Evolutionary conservation across 2,329 filamentous ascomycete species (phyloP).

Genomic region (Orbilia oligospora): DNA sequence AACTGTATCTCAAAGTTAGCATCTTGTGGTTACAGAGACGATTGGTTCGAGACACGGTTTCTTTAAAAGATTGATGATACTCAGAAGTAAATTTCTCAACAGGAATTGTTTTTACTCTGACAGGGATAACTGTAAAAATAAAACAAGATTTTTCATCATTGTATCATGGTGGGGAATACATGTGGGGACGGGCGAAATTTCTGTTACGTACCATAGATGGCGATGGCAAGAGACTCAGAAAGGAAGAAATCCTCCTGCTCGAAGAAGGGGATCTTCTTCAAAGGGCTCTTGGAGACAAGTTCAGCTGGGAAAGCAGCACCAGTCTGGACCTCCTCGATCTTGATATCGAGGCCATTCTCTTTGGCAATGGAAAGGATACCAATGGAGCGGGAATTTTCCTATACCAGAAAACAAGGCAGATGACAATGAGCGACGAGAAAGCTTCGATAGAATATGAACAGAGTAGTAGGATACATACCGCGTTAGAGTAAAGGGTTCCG

Average conservation of each 20-base stretch:
- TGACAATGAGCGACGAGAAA: slow-evolving; percentile 52
- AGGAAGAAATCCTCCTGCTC: slow-evolving; percentile 90
- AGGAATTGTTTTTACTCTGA: slow-evolving; percentile 81
- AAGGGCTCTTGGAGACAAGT: slow-evolving; percentile 81
- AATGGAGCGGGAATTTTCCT: slow-evolving; percentile 92
- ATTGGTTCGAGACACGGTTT: slow-evolving; percentile 37
- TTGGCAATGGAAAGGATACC: slow-evolving; percentile 94
- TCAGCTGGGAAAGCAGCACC: slow-evolving; percentile 69
- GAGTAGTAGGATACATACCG: slow-evolving; percentile 74
- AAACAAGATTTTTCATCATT: slow-evolving; percentile 59
- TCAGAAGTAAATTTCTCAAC: slow-evolving; percentile 95
- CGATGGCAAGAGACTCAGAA: slow-evolving; percentile 91
- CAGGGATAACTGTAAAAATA: slow-evolving; percentile 86
- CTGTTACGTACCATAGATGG: slow-evolving; percentile 89
- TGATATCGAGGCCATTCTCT: slow-evolving; percentile 94
- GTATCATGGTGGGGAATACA: slow-evolving; percentile 44
- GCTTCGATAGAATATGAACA: slow-evolving; percentile 60
- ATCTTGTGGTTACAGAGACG: slow-evolving; percentile 6
- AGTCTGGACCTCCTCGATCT: slow-evolving; percentile 81
- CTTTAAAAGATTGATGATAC: slow-evolving; percentile 66
- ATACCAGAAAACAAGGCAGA: slow-evolving; percentile 59
- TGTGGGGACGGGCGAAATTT: slow-evolving; percentile 60
- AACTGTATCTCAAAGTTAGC: slow-evolving; percentile 72
- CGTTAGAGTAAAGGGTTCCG: slow-evolving; percentile 94
- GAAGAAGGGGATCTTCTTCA: slow-evolving; percentile 94